These are phyloP conservation scores for Phytophthora pisi DNA, from an alignment of 352 stramenopile species.

Conservation along the genomic window DNA sequence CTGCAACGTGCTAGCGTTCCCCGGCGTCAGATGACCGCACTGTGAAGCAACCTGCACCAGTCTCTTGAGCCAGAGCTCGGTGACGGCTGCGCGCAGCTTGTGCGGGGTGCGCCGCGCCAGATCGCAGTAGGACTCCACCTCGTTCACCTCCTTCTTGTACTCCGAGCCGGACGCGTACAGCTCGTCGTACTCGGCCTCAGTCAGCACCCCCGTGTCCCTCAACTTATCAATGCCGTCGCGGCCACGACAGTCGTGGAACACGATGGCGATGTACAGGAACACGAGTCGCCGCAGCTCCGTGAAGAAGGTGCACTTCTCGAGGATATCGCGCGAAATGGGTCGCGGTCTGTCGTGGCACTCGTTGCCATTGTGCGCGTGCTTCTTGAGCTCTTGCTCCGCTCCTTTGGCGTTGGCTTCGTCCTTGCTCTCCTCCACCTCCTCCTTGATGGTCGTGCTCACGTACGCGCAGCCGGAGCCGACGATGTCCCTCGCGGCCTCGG, in stretches of 20 bases:
- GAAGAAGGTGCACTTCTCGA: conserved; percentile 82
- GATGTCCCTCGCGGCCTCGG: conserved; percentile 62
- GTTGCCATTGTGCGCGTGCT: neutral
- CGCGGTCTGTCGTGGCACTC: conserved; percentile 9
- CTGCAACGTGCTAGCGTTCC: conserved; percentile 67
- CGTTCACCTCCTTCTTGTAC: conserved; percentile 38
- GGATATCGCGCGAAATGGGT: conserved; percentile 51
- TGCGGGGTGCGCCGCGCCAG: conserved; percentile 59
- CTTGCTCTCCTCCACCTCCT: conserved; percentile 18
- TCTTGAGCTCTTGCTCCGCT: neutral
- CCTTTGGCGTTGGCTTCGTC: conserved; percentile 3
- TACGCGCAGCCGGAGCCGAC: conserved; percentile 67
- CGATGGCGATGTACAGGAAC: conserved; percentile 81
- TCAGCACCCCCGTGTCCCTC: conserved; percentile 54
- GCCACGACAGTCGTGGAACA: conserved; percentile 79
- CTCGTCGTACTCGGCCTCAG: conserved; percentile 67
- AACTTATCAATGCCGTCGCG: conserved; percentile 68
- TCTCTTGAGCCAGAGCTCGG: conserved; percentile 79
- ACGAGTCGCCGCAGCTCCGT: conserved; percentile 71
- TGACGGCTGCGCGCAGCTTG: conserved; percentile 71
- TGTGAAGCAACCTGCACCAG: conserved; percentile 64
- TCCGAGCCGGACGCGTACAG: conserved; percentile 69
- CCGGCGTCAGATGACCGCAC: conserved; percentile 55
- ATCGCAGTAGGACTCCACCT: conserved; percentile 46
- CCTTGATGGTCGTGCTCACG: conserved; percentile 52